phyloP scores from a whole-genome alignment of 805 yeast genomes.

The Starmerella stellata region DNA sequence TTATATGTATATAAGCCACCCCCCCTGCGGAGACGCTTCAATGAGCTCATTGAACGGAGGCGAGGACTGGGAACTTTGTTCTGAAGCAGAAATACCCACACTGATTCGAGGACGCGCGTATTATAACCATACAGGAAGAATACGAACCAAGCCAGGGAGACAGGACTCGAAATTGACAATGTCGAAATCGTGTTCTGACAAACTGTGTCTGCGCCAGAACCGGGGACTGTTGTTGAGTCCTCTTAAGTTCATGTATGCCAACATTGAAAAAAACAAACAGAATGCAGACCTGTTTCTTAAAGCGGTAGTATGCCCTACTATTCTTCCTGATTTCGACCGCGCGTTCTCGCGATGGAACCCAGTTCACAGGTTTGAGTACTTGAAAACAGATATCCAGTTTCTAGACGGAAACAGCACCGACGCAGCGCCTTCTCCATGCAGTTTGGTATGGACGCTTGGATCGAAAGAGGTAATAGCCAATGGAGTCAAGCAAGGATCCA shows the following conservation, averaged over 20 bases:
- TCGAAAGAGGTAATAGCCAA: conserved; percentile 14
- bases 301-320: conserved; percentile 19
- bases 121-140: conserved; percentile 32
- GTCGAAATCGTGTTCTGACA: conserved; percentile 83
- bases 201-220: conserved; percentile 44
- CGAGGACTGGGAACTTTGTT: conserved; percentile 3
- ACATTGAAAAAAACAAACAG: neutral
- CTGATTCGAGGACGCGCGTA: conserved; percentile 15
- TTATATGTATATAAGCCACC: conserved; percentile 11
- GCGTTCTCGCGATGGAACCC: conserved; percentile 20
- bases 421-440: conserved; percentile 9
- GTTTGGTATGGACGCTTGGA: conserved; percentile 11
- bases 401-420: conserved; percentile 7
- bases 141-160: conserved; percentile 88
- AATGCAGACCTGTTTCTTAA: conserved; percentile 13
- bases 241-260: conserved; percentile 1
- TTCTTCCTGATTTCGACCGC: conserved; percentile 18
- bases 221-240: conserved; percentile 23
- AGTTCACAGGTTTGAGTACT: conserved; percentile 7
- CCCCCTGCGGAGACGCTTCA: conserved; percentile 25
- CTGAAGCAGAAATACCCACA: neutral
- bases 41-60: conserved; percentile 36
- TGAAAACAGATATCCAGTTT: conserved; percentile 6
- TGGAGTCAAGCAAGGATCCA: conserved; percentile 16
- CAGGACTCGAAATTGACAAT: conserved; percentile 51